These are phyloP conservation scores for Boletus pseudo-olivaceus DNA, from an alignment of 768 basidiomycete species.

Conservation along the genomic window DNA sequence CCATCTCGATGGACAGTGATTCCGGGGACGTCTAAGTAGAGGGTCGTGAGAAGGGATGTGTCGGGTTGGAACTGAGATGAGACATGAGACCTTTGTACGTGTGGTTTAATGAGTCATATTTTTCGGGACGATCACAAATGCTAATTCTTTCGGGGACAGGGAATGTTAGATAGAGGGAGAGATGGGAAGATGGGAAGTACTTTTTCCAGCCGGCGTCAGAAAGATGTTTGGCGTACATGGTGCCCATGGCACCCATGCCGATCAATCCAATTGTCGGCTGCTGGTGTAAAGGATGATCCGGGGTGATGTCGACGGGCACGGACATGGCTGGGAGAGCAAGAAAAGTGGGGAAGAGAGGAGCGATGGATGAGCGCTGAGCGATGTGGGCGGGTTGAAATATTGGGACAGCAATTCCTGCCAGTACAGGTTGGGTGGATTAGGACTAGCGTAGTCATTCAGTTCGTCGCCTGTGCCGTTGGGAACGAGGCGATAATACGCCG, in stretches of 20 bases:
- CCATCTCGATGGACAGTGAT: slow-evolving; percentile 74
- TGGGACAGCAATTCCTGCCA: not conserved
- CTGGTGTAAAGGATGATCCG: slow-evolving; percentile 35
- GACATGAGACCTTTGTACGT: slow-evolving; percentile 62
- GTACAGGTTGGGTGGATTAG: not conserved
- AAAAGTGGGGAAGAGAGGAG: not conserved
- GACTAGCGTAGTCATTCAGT: not conserved
- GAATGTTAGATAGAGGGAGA: not conserved
- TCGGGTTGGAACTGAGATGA: not conserved
- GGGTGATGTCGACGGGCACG: slow-evolving; percentile 26
- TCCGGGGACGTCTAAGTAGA: slow-evolving; percentile 46
- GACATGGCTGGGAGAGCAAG: slow-evolving; percentile 10
- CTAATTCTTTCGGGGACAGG: slow-evolving; percentile 55
- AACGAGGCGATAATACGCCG: not conserved
- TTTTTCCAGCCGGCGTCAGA: slow-evolving; percentile 81
- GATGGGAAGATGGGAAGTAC: slow-evolving; percentile 36
- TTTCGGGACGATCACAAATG: slow-evolving; percentile 82
- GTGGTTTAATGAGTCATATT: slow-evolving; percentile 57
- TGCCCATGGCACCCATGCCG: slow-evolving; percentile 97
- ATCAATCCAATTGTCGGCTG: slow-evolving; percentile 88
- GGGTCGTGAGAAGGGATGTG: slow-evolving; percentile 11
- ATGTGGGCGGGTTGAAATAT: not conserved
- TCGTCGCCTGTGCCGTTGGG: not conserved
- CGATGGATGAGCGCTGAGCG: not conserved
- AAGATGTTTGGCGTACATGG: slow-evolving; percentile 84